Percentiles rank a stretch among this genome's conserved stretches.
These are phyloP conservation scores for Aspergillus bridgeri DNA, from an alignment of 495 filamentous ascomycete species.

Conservation along the genomic window DNA sequence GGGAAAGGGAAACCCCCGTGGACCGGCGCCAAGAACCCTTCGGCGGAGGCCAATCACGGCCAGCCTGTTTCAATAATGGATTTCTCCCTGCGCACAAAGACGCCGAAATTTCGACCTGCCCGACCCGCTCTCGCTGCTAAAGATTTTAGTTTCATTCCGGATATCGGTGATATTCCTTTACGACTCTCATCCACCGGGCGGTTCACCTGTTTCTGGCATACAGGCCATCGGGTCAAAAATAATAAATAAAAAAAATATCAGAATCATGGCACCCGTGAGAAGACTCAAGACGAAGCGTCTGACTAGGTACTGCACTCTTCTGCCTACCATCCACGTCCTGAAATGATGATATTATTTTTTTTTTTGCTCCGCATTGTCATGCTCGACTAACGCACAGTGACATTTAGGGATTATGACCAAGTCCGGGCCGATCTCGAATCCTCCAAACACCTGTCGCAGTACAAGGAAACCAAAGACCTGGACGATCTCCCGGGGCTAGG, in stretches of 20 bases:
- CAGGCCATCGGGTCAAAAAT: constrained; percentile 1
- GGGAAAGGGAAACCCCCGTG: constrained; percentile 55
- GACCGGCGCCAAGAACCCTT: constrained; percentile 42
- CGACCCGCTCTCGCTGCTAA: constrained; percentile 32
- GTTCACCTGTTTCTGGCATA: constrained; percentile 20
- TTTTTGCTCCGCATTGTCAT: neutral
- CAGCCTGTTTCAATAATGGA: constrained; percentile 26
- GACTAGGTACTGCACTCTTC: constrained; percentile 45
- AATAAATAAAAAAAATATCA: neutral
- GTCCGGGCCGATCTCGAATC: constrained; percentile 73
- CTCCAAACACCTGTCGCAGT: constrained; percentile 71
- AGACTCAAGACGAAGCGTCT: constrained; percentile 57
- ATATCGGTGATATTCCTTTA: constrained; percentile 40
- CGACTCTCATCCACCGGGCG: constrained; percentile 21
- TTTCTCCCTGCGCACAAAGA: constrained; percentile 26
- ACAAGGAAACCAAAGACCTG: constrained; percentile 70
- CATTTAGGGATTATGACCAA: constrained; percentile 78
- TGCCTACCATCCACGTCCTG: neutral
- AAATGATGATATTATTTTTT: neutral
- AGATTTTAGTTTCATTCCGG: constrained; percentile 33
- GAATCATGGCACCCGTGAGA: constrained; percentile 53
- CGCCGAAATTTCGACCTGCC: constrained; percentile 27
- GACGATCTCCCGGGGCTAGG: constrained; percentile 88
- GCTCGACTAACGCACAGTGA: neutral
- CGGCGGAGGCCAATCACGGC: constrained; percentile 30